Evolutionary conservation across 495 filamentous ascomycete species (phyloP).

Genomic region (Aspergillus diversus): DNA sequence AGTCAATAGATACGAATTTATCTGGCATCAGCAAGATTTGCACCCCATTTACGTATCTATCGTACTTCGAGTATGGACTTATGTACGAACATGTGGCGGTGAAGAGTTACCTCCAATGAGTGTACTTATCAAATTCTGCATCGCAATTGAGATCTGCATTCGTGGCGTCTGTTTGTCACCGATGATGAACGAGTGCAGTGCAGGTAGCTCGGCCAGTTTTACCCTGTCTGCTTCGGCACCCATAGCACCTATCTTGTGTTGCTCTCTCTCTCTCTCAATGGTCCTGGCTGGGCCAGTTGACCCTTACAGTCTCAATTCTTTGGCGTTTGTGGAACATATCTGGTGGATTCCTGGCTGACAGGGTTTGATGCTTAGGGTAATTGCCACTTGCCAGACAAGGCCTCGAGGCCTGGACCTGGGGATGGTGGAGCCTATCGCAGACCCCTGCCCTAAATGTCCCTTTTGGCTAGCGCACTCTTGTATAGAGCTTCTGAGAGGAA

Average conservation of each 20-base stretch:
- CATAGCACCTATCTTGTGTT: not conserved
- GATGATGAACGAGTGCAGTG: not conserved
- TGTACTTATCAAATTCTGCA: not conserved
- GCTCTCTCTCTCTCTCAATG: not conserved
- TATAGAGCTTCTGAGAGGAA: not conserved
- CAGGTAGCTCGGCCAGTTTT: not conserved
- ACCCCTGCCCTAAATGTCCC: not conserved
- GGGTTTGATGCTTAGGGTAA: too few species aligned
- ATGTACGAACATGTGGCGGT: conserved; percentile 1
- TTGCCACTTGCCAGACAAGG: too few species aligned
- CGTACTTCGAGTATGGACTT: too few species aligned
- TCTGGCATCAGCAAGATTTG: too few species aligned
- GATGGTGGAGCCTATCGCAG: not conserved
- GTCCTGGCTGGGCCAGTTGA: too few species aligned
- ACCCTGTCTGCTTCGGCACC: not conserved
- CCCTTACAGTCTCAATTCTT: too few species aligned
- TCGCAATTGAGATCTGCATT: not conserved
- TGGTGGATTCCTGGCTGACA: too few species aligned
- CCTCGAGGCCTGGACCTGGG: not conserved
- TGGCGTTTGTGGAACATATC: too few species aligned
- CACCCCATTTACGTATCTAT: too few species aligned
- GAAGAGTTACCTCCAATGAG: not conserved
- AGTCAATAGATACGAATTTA: too few species aligned
- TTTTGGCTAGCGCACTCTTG: not conserved
- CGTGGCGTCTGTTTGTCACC: not conserved